Percentiles rank a stretch among this genome's conserved stretches.
phyloP scores from a whole-genome alignment of 169 alveolate genomes.

The Plasmodium ovale region DNA sequence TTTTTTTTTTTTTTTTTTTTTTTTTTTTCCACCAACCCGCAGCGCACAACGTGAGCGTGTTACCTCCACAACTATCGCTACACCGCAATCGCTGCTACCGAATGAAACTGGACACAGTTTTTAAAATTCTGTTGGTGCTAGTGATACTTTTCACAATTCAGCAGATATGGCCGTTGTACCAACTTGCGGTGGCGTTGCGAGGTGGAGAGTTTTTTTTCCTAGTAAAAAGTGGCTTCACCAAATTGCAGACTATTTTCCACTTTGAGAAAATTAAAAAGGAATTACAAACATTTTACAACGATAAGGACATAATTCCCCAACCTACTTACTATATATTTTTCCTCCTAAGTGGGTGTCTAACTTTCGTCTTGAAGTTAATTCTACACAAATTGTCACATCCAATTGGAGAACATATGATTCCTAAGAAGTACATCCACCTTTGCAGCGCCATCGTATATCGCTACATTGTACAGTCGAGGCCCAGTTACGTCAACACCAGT shows the following conservation, averaged over 20 bases:
- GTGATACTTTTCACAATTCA: constrained; percentile 33
- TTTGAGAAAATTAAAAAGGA: constrained; percentile 8
- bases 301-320: constrained; percentile 4
- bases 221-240: neutral
- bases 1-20: neutral
- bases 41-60: no score
- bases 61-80: no score
- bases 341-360: constrained; percentile 44
- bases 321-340: constrained; percentile 21
- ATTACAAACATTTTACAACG: constrained; percentile 10
- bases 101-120: constrained; percentile 52
- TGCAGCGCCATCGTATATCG: no score
- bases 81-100: neutral
- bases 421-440: constrained; percentile 73
- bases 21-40: neutral
- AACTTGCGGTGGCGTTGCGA: neutral
- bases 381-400: constrained; percentile 12
- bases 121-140: constrained; percentile 15
- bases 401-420: constrained; percentile 21
- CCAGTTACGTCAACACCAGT: no score
- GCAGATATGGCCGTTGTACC: constrained; percentile 36
- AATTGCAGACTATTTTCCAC: neutral
- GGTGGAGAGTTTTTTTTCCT: neutral
- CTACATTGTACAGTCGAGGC: no score
- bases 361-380: constrained; percentile 8